These are phyloP conservation scores for Sanghuangporus baumii DNA, from an alignment of 1,284 basidiomycete species.

Conservation along the genomic window DNA sequence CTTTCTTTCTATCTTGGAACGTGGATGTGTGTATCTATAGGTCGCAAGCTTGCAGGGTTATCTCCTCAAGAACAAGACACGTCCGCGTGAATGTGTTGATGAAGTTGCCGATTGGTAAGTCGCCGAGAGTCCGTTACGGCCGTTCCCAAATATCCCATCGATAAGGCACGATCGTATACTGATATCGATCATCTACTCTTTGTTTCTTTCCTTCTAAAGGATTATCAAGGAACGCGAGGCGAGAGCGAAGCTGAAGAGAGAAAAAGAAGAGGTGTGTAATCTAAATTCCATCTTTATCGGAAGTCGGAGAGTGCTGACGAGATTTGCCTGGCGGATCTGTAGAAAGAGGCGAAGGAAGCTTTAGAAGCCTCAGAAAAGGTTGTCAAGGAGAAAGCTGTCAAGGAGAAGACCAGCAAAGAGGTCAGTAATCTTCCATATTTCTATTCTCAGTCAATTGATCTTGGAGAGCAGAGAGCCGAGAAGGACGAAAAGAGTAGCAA, in stretches of 20 bases:
- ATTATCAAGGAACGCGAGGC: conserved; percentile 72
- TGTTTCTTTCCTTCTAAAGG: conserved; percentile 30
- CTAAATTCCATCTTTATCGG: conserved; percentile 11
- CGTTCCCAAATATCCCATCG: neutral
- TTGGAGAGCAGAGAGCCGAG: conserved; percentile 42
- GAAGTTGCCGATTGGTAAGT: conserved; percentile 62
- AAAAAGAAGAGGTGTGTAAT: conserved; percentile 69
- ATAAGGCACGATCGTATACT: conserved; percentile 4
- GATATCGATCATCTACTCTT: conserved; percentile 12
- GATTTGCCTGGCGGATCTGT: neutral
- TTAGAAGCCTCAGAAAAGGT: conserved; percentile 35
- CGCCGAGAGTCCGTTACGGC: conserved; percentile 1
- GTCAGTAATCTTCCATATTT: conserved; percentile 12
- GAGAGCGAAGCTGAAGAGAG: conserved; percentile 74
- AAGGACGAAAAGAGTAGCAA: conserved; percentile 21
- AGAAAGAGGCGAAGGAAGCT: conserved; percentile 32
- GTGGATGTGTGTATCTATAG: conserved; percentile 31
- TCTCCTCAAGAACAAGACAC: conserved; percentile 77
- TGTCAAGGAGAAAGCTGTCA: conserved; percentile 28
- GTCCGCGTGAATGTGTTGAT: conserved; percentile 73
- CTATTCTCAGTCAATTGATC: neutral
- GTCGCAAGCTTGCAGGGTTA: conserved; percentile 83
- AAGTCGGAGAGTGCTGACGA: neutral
- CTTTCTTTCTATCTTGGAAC: conserved; percentile 3
- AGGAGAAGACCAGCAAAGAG: conserved; percentile 28